Evolutionary conservation across 495 filamentous ascomycete genomes (phyloP).

Genomic region (Neurospora sp.): DNA sequence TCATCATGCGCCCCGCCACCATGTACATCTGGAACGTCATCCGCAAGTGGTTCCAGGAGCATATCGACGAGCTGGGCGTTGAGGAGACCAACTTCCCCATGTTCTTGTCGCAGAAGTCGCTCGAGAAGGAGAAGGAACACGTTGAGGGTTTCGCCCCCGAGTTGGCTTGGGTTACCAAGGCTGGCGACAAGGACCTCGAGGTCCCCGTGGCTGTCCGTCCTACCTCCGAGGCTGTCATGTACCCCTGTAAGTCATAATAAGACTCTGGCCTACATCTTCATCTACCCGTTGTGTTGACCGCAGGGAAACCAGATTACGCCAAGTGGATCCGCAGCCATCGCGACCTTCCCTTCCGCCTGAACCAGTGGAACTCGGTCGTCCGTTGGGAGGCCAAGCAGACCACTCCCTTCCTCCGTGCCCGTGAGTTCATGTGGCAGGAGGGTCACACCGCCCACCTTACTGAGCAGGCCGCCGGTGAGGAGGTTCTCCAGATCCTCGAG

Average conservation of each 20-base stretch:
- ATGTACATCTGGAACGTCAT: conserved; percentile 93
- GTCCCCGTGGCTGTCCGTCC: conserved; percentile 93
- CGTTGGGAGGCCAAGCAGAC: conserved; percentile 98
- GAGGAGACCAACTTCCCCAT: conserved; percentile 93
- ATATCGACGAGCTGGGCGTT: conserved; percentile 82
- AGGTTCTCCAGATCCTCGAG: conserved; percentile 90
- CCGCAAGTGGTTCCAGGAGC: conserved; percentile 75
- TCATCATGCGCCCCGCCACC: conserved; percentile 78
- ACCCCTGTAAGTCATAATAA: conserved; percentile 38
- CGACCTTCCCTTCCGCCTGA: conserved; percentile 83
- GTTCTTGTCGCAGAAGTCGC: conserved; percentile 81
- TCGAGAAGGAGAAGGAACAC: conserved; percentile 93
- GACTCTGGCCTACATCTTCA: neutral
- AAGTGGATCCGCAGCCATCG: conserved; percentile 94
- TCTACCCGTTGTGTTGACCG: neutral
- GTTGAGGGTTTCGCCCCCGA: conserved; percentile 97
- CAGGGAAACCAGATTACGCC: conserved; percentile 67
- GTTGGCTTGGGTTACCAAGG: conserved; percentile 96
- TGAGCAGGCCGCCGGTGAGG: conserved; percentile 61
- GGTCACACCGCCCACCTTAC: conserved; percentile 93
- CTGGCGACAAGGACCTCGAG: conserved; percentile 83
- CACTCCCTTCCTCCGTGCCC: conserved; percentile 82
- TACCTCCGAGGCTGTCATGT: conserved; percentile 90
- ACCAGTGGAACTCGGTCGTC: conserved; percentile 98
- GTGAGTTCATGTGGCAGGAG: conserved; percentile 98